These are phyloP conservation scores for Zasmidium angulare DNA, from an alignment of 2,329 filamentous ascomycete species.

Conservation along the genomic window DNA sequence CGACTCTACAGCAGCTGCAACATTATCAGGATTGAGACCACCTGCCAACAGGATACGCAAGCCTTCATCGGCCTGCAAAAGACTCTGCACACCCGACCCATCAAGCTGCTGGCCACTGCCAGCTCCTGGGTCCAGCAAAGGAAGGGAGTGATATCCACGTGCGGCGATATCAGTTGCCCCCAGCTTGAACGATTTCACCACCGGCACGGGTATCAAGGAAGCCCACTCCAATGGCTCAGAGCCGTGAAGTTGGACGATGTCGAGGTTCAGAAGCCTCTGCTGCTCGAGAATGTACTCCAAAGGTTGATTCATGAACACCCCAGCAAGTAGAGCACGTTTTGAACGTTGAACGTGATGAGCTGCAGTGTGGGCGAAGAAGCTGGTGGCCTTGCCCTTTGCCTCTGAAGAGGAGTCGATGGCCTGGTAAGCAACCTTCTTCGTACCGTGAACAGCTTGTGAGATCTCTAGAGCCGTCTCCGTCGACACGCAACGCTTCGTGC, in stretches of 20 bases:
- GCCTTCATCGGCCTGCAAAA: slow-evolving; percentile 67
- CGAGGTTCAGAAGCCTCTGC: slow-evolving; percentile 73
- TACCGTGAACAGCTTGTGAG: slow-evolving; percentile 70
- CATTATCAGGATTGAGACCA: slow-evolving; percentile 77
- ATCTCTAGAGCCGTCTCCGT: slow-evolving; percentile 79
- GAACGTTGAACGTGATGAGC: slow-evolving; percentile 48
- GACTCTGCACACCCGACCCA: slow-evolving; percentile 64
- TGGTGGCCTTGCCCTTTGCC: slow-evolving; percentile 46
- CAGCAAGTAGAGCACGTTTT: slow-evolving; percentile 74
- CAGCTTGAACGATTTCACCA: slow-evolving; percentile 82
- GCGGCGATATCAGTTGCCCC: slow-evolving; percentile 68
- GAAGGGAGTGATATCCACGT: slow-evolving; percentile 78
- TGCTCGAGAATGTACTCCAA: slow-evolving; percentile 77
- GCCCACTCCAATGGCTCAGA: slow-evolving; percentile 93
- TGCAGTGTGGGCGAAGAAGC: slow-evolving; percentile 68
- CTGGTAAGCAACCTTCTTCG: slow-evolving; percentile 37
- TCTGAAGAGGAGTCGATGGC: slow-evolving; percentile 14
- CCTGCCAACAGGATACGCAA: slow-evolving; percentile 80
- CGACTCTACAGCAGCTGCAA: slow-evolving; percentile 63
- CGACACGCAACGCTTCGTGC: slow-evolving; percentile 75
- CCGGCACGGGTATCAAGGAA: slow-evolving; percentile 81
- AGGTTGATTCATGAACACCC: slow-evolving; percentile 91
- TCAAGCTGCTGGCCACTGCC: slow-evolving; percentile 80
- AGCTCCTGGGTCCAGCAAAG: slow-evolving; percentile 81
- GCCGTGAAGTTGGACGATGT: slow-evolving; percentile 91